Conservation (phyloP, 192 early-diverging fungal species). For the Linnemannia zychae region DNA sequence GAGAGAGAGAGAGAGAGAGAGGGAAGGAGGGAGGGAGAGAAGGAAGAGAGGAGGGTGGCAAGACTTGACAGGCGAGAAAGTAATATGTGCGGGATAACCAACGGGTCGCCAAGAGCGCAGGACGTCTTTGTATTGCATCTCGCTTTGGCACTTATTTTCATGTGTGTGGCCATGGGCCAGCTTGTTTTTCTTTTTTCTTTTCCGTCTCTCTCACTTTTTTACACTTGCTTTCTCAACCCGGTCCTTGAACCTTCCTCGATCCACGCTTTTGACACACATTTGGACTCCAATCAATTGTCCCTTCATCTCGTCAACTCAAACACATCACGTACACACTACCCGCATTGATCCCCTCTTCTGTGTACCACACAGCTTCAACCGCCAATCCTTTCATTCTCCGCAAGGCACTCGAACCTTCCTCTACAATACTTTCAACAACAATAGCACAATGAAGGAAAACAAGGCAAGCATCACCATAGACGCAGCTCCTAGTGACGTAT, state of each 20-base stretch:
- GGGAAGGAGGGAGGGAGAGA: background rate
- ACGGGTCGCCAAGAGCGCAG: background rate
- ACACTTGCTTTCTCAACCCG: too few relatives aligned
- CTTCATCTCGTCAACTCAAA: background rate
- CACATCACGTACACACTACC: background rate
- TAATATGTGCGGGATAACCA: background rate
- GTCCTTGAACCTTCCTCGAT: too few relatives aligned
- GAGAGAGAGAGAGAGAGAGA: background rate
- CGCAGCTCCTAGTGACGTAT: constrained; percentile 30
- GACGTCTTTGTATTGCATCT: too few relatives aligned
- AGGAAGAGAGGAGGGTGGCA: too few relatives aligned
- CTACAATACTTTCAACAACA: background rate
- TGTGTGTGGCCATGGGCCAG: background rate
- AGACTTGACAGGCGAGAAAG: too few relatives aligned
- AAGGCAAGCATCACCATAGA: constrained; percentile 42
- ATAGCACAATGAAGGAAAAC: constrained; percentile 42
- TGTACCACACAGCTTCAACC: too few relatives aligned
- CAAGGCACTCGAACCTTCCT: background rate
- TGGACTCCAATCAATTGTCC: background rate
- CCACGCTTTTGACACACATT: background rate
- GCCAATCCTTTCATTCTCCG: background rate
- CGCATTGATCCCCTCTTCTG: background rate
- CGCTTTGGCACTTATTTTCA: background rate
- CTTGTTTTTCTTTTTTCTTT: background rate
- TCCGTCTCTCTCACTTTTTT: background rate